Percentiles rank a stretch among this genome's conserved stretches.
Evolutionary conservation across 352 stramenopile genomes (phyloP).

Genomic region (Phytophthora constricta): DNA sequence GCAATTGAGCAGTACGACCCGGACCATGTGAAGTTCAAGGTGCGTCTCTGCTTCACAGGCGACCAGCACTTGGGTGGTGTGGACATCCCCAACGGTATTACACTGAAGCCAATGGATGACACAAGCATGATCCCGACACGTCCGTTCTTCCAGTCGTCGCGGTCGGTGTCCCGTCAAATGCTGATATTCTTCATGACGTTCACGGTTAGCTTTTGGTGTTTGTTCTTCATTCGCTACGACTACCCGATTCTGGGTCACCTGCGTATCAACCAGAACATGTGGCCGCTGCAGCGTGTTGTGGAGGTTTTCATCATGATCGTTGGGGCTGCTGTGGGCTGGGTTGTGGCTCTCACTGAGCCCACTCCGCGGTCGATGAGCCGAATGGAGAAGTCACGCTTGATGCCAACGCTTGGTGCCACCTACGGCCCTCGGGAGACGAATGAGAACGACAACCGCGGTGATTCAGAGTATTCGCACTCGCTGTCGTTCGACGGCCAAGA

Average conservation of each 20-base stretch:
- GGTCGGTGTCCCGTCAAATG: conserved; percentile 74
- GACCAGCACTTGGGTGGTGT: conserved; percentile 80
- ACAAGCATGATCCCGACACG: conserved; percentile 80
- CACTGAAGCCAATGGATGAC: conserved; percentile 83
- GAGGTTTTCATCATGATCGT: conserved; percentile 77
- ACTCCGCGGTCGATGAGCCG: conserved; percentile 79
- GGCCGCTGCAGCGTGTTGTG: conserved; percentile 82
- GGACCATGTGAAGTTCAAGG: conserved; percentile 67
- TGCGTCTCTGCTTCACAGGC: conserved; percentile 81
- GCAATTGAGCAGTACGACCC: conserved; percentile 81
- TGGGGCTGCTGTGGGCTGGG: conserved; percentile 62
- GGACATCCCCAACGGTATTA: conserved; percentile 77
- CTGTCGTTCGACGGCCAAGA: conserved; percentile 82
- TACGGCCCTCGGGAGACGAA: conserved; percentile 31
- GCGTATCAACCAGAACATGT: conserved; percentile 77
- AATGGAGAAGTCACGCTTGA: conserved; percentile 77
- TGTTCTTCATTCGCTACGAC: conserved; percentile 75
- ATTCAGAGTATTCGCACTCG: conserved; percentile 74
- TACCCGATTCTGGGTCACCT: conserved; percentile 74
- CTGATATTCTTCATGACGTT: conserved; percentile 85
- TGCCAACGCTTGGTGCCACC: conserved; percentile 47
- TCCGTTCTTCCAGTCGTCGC: conserved; percentile 77
- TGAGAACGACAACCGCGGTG: conserved; percentile 52
- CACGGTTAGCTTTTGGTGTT: conserved; percentile 67
- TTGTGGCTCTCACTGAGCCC: conserved; percentile 68